Base-by-base conservation (phyloP, 345 rosid species). In the Ricinus communis region DNA sequence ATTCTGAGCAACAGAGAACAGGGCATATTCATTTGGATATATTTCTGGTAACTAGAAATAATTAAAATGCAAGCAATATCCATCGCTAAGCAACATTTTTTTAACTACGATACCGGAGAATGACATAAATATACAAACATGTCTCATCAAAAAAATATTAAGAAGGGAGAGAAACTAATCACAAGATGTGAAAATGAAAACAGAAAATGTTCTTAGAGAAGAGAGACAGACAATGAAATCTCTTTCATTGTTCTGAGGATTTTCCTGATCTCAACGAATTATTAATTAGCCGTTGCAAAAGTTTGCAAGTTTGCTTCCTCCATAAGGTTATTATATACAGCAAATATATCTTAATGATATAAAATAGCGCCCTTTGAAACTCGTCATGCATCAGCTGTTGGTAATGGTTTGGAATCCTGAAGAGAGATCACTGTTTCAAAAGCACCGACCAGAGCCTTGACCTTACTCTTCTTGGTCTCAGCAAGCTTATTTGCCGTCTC, bases 401-500 rank as follows among this genome's bases (percentile, higher is more conserved):
- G 46, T 16, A 16, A 13, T 9, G 58, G 65, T 57, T 41, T 69
- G 21, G 66, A 3, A 38, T 77, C 81, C 70, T 72, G 74, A 47
- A 65, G 66, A 56, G 74, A 72, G 60, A 72, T 68, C 62, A 77
- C 76, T 4, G 77, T 33, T 69, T 77, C 81, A 24, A 77, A 77
- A 55, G 81, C 81, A 69, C 77, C 70, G 27, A 77, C 77, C 40
- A 77, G 38, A 40, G 70, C 81, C 55, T 73, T 68, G 51, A 77
- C 81, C 52, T 77, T 77, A 54, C 77, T 68, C 61, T 64, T 72
- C 60, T 50, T 77, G 15, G 51, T 63, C 71, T 68, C 55, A 0
- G 60, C 74, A 36, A 77, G 74, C 77, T 77, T 73, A 68, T 19
- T 64, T 50, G 81, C 81, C 21, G 77, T 63, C 69, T 72, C 81